Percentiles rank a stretch among this genome's conserved stretches.
Conservation (phyloP, 2,329 filamentous ascomycete genomes). For the Trichoderma sp. region DNA sequence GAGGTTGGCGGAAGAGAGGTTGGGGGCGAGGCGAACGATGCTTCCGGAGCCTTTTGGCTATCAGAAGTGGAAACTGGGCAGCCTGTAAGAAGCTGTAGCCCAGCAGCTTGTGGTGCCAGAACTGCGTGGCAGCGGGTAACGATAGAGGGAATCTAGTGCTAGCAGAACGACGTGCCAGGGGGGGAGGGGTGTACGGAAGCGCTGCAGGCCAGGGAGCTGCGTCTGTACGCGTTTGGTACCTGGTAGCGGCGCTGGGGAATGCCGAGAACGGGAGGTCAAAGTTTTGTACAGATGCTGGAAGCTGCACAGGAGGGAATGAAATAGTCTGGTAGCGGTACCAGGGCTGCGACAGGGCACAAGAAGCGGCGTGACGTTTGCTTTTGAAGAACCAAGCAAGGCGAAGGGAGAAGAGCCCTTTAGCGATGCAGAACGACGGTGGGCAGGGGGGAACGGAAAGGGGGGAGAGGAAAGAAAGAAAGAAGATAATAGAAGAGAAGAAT, state of each 20-base stretch:
- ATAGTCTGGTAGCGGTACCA: background rate
- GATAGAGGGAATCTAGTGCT: conserved; percentile 1
- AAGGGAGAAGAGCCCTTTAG: background rate
- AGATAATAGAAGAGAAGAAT: background rate
- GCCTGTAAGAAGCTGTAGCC: conserved; percentile 14
- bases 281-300: background rate
- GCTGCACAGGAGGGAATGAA: background rate
- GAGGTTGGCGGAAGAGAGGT: conserved; percentile 27
- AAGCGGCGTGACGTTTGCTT: conserved; percentile 15
- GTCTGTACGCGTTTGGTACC: background rate
- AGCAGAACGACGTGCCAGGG: conserved; percentile 5
- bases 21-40: conserved; percentile 27
- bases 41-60: conserved; percentile 26
- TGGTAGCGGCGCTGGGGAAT: background rate
- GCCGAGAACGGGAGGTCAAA: background rate
- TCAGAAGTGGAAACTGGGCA: conserved; percentile 19
- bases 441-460: background rate
- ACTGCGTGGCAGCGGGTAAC: conserved; percentile 16
- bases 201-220: background rate
- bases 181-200: conserved; percentile 1
- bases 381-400: background rate
- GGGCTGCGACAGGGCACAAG: conserved; percentile 1
- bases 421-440: background rate
- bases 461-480: background rate
- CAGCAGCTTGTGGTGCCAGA: conserved; percentile 15